Conservation (phyloP, 257 asterid genomes). For the Solanum ossicruentum region DNA sequence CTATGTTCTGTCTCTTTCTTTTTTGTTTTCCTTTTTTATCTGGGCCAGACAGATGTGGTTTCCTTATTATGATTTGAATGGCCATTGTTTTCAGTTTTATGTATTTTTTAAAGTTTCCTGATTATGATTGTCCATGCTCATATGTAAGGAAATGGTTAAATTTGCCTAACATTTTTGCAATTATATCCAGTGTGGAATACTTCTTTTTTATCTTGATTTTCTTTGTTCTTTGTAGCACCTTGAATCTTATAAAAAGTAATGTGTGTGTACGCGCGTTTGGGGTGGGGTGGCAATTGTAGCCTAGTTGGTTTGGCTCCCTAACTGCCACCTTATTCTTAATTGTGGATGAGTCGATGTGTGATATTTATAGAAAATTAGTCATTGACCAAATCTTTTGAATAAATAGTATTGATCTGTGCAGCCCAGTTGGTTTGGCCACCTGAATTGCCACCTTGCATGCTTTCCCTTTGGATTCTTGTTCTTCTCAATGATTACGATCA, state of each 20-base stretch:
- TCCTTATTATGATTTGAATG: not conserved
- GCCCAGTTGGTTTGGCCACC: not conserved
- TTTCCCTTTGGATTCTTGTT: not conserved
- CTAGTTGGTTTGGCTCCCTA: no score
- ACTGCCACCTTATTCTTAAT: not conserved
- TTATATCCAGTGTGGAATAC: not conserved
- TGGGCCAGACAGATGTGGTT: not conserved
- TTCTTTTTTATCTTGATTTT: not conserved
- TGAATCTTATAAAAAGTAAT: not conserved
- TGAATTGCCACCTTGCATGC: not conserved
- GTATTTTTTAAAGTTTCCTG: not conserved
- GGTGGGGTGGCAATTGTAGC: not conserved
- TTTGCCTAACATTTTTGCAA: not conserved
- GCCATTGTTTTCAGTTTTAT: not conserved
- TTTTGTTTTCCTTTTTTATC: not conserved
- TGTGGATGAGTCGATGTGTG: not conserved
- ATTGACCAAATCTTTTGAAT: not conserved
- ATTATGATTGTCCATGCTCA: not conserved
- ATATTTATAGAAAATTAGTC: not conserved
- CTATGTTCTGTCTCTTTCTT: not conserved
- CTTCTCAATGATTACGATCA: not conserved
- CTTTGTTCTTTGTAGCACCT: not conserved
- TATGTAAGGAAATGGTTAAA: not conserved
- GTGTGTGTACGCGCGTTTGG: not conserved
- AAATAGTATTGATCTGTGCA: not conserved